Evolutionary conservation across 2,329 filamentous ascomycete species (phyloP), one percentile per base, ranked within the genome.

Genomic region (Hirsutella rhossiliensis): DNA sequence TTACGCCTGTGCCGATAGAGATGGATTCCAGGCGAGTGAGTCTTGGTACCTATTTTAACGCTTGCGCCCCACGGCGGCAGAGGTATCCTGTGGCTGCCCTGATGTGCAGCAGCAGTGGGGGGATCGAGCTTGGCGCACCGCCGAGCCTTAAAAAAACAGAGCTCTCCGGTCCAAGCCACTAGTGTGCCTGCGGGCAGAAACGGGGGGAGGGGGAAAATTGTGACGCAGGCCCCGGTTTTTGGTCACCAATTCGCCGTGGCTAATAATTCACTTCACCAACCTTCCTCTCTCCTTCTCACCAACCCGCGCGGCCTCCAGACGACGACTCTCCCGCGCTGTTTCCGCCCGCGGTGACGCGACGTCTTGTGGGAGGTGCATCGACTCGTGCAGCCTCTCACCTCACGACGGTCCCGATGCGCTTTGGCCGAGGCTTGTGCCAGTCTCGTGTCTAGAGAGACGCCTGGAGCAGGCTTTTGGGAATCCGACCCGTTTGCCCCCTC

Each of bases 371-470:
- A 48, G 50, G 43, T 49, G 49, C 49, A 50, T 50, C 50, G 48
- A 44, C 47, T 47, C 41, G 45, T 49, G 48, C 47, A 45, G 47
- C 48, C 49, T 52, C 50, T 47, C 47, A 52, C 52, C 50, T 46
- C 45, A 53, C 52, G 54, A 53, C 54, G 44, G 54, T 49, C 53
- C 53, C 52, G 55, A 61, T 58, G 60, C 54, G 49, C 59, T 52
- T 53, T 56, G 53, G 54, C 52, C 54, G 49, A 54, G 56, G 53
- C 51, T 54, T 56, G 48, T 58, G 62, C 53, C 56, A 37, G 34
- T 37, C 34, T 37, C 34, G 13, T 19, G n/a, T 37, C 34, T 17
- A 17, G 18, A 37, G 34, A 5, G 13, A 9, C 34, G 34, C 5
- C 15, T 37, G 9, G 34, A 18, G 31, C 31, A 11, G 5, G 17